A percentile compares a stretch with the other conserved stretches of the same genome.
Conservation (phyloP, 2,329 filamentous ascomycete genomes). For the Talaromyces sp. region DNA sequence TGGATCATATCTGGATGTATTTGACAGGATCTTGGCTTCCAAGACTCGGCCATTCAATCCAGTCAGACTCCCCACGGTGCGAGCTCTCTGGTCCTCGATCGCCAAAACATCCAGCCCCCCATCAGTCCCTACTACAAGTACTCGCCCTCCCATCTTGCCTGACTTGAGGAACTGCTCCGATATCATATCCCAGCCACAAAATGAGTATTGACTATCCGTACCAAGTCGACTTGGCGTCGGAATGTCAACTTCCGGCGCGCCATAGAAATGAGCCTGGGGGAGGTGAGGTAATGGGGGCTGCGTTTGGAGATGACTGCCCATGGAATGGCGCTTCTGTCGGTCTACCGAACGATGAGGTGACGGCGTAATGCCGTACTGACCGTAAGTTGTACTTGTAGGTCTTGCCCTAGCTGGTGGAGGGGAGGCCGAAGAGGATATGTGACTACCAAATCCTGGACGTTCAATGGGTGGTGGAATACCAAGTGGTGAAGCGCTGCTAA, state of each 20-base stretch:
- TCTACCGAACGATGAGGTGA: constrained; percentile 39
- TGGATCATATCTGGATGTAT: constrained; percentile 55
- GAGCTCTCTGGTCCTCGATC: constrained; percentile 68
- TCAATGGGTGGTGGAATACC: constrained; percentile 38
- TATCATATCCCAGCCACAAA: constrained; percentile 76
- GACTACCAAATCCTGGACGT: constrained; percentile 37
- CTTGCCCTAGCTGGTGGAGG: constrained; percentile 39
- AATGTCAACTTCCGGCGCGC: constrained; percentile 68
- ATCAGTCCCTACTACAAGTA: constrained; percentile 75
- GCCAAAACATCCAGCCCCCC: constrained; percentile 73
- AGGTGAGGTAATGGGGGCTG: constrained; percentile 65
- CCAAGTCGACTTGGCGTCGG: constrained; percentile 30
- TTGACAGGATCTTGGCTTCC: constrained; percentile 77
- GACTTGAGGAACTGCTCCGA: constrained; percentile 44
- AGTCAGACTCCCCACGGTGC: constrained; percentile 66
- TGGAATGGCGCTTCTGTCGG: constrained; percentile 38
- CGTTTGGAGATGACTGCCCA: constrained; percentile 35
- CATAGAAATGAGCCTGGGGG: constrained; percentile 73
- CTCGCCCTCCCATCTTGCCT: constrained; percentile 51
- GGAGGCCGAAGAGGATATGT: constrained; percentile 42
- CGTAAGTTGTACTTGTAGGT: constrained; percentile 39
- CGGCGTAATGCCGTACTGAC: constrained; percentile 34
- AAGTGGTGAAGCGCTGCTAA: constrained; percentile 38
- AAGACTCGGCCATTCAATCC: constrained; percentile 76
- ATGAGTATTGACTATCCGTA: constrained; percentile 61